phyloP scores from a whole-genome alignment of 176 grass and related monocot species.

The Zoysia japonica region DNA sequence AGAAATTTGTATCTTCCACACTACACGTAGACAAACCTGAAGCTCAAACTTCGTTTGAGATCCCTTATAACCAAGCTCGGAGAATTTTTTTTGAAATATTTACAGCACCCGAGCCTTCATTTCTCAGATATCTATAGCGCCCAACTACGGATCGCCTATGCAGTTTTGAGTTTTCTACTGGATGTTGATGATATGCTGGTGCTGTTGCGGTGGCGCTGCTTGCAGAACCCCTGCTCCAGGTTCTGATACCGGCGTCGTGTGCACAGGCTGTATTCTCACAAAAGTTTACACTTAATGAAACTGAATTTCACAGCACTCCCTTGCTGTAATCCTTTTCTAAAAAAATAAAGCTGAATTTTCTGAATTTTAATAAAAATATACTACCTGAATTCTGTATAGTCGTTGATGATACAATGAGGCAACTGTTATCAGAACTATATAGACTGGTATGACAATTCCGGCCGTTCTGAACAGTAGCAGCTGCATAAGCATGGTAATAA shows the following conservation, averaged over 20 bases:
- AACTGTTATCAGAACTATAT: slow-evolving; percentile 53
- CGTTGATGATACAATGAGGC: slow-evolving; percentile 45
- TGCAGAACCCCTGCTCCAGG: slow-evolving; percentile 28
- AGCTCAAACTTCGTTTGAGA: not conserved
- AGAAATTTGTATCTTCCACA: too few species aligned
- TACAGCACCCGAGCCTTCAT: slow-evolving; percentile 24
- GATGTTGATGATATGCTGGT: slow-evolving; percentile 43
- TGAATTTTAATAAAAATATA: not conserved
- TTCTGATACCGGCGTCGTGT: slow-evolving; percentile 19
- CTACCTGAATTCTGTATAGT: slow-evolving; percentile 11
- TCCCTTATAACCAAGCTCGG: not conserved
- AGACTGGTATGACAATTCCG: slow-evolving; percentile 61
- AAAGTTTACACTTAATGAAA: slow-evolving; percentile 5
- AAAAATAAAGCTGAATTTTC: not conserved
- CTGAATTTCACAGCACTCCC: not conserved
- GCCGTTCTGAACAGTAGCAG: slow-evolving; percentile 58
- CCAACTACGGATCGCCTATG: not conserved
- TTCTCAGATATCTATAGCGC: too few species aligned
- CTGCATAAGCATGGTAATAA: slow-evolving; percentile 26
- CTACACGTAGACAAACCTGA: not conserved
- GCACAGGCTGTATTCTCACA: slow-evolving; percentile 23
- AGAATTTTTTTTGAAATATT: slow-evolving; percentile 22
- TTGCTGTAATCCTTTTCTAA: too few species aligned
- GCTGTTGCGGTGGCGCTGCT: slow-evolving; percentile 27
- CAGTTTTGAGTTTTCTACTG: slow-evolving; percentile 20